Evolutionary conservation across 805 yeast species (phyloP), one percentile per base, ranked within the genome.

Genomic region (Wickerhamiella dianesei): DNA sequence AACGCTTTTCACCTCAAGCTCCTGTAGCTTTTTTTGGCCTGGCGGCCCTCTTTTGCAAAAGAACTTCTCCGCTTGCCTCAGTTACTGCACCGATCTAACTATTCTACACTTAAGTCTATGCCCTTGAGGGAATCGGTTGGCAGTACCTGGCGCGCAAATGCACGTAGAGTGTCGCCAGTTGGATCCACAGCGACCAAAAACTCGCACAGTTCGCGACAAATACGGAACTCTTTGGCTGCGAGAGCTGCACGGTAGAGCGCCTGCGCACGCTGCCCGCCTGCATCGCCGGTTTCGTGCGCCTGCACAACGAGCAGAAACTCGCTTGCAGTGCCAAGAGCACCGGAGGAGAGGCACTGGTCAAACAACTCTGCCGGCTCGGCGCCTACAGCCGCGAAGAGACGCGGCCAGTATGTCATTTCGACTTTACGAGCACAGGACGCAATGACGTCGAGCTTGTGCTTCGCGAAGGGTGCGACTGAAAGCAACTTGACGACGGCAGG

Each of bases 401-500:
- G 50, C n/a, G 55, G 46, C 82, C 82, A 77, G 56, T 72, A 73
- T 37, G 65, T 68, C 43, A 72, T 67, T 54, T 77, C 82, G 14
- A 76, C 76, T 50, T 77, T 77, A 29, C 82, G 62, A 32, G 79
- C 72, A 53, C 80, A 76, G 4, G 68, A 65, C 2, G 68, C 67
- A 4, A 69, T 52, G 6, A 68, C 65, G 29, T 63, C 67, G 6
- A 64, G 53, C 55, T 59, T 60, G 40, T 45, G 48, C 29, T 63
- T 61, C 1, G 67, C 66, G 42, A 67, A 68, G 43, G 56, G 25
- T 5, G 21, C 20, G 22, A 9, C 6, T 14, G 21, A 17, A 4
- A 39, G 16, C 5, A 39, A 19, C 4, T 18, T 5, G 25, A 21
- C 14, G n/a, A 39, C 20, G 6, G 25, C 16, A 17, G 41, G 16